These are phyloP conservation scores for Ormosia semicastrata DNA, from an alignment of 306 rosid genomes.

Conservation along the genomic window DNA sequence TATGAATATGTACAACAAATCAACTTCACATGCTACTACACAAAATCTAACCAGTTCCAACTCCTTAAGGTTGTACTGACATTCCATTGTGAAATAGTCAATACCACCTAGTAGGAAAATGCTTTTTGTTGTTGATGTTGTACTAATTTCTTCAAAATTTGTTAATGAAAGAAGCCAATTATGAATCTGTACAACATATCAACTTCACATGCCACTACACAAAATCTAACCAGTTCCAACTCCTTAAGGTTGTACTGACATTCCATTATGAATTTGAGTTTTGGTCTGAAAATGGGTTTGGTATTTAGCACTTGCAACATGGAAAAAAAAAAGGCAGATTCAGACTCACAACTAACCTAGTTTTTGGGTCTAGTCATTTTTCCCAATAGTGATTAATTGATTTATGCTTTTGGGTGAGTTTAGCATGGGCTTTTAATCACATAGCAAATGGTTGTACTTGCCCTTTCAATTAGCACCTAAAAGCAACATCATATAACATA, in stretches of 20 bases:
- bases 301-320: constrained; percentile 32
- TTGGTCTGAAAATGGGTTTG: neutral
- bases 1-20: too few species aligned
- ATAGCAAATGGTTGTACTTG: neutral
- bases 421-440: neutral
- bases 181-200: too few species aligned
- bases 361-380: neutral
- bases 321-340: neutral
- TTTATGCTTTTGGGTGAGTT: neutral
- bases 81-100: neutral
- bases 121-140: too few species aligned
- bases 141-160: too few species aligned
- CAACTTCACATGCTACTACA: constrained; percentile 36
- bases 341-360: neutral
- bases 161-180: too few species aligned
- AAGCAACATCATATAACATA: neutral
- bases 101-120: too few species aligned
- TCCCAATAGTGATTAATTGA: neutral
- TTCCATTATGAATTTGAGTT: neutral
- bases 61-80: constrained; percentile 21
- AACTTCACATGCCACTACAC: constrained; percentile 35
- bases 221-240: constrained; percentile 36
- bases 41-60: constrained; percentile 37
- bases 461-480: neutral
- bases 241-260: constrained; percentile 19